Base-by-base conservation (phyloP, 1,139 yeast species). In the Diutina rugosa region DNA sequence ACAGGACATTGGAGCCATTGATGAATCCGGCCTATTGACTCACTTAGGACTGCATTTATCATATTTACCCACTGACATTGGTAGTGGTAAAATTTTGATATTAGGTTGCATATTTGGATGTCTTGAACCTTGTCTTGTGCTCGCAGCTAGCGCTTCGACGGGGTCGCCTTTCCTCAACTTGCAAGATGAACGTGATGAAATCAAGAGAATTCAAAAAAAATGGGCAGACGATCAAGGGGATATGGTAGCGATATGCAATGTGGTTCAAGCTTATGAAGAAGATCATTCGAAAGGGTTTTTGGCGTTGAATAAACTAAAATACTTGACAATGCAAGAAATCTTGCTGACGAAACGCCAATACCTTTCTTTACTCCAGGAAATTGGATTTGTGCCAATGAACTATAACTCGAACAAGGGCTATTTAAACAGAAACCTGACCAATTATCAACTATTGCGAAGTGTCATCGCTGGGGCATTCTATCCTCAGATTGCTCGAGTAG, bases 21-120 rank as follows among this genome's bases (percentile, higher is more conserved):
- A 68, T 35, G 64, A 63, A 9, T 62, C 72, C 10, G 55, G 44
- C 8, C 70, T 72, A 29, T 72, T 93, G 53, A 86, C 98, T 0
- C 80, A 87, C 56, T 71, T 93, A 51, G 99, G 99, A n/a, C 78
- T 76, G 57, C 90, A 86, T 64, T 74, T 91, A 52, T 86, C 97
- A 0, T 73, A 84, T 63, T 73, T 93, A 58, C 98, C 98, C 0
- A 81, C 96, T 9, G 98, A 93, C 68, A 79, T 93, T 55, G 84
- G 81, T 58, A 86, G 90, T 58, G 97, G 96, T 6, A 93, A 93
- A 64, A 69, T 91, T 55, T 72, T 93, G 55, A 82, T 91, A 35
- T 79, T 83, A 59, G 90, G 96, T 1, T 82, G 95, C 54, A 78
- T 90, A 12, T 88, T 91, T 67, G 95, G 95, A 0, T 87, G 95